phyloP scores from a whole-genome alignment of 768 basidiomycete species.

The Pleurotus ostreatus region DNA sequence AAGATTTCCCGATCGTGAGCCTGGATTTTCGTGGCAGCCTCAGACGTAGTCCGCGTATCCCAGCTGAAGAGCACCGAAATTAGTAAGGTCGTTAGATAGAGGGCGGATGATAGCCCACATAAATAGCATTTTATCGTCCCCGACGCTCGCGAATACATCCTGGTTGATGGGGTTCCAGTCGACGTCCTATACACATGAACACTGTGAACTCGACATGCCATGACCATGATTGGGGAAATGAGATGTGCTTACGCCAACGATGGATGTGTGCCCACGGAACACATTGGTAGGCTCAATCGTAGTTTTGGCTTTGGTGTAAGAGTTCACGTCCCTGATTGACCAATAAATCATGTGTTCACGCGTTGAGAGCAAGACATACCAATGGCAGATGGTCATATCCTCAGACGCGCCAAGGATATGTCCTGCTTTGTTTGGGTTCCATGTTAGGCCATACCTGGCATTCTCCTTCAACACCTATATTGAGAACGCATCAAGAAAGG shows the following conservation, averaged over 20 bases:
- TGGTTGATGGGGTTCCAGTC: slow-evolving; percentile 89
- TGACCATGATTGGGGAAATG: neutral
- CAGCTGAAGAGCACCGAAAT: slow-evolving; percentile 49
- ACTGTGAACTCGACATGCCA: neutral
- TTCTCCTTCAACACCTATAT: neutral
- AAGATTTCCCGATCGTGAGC: slow-evolving; percentile 92
- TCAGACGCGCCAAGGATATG: slow-evolving; percentile 90
- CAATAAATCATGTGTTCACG: slow-evolving; percentile 6
- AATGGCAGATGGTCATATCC: slow-evolving; percentile 94
- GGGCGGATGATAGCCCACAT: slow-evolving; percentile 53
- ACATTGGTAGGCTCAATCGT: slow-evolving; percentile 81
- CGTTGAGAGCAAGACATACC: slow-evolving; percentile 42
- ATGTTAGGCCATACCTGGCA: slow-evolving; percentile 83
- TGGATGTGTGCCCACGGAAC: slow-evolving; percentile 85
- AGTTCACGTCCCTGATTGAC: slow-evolving; percentile 80
- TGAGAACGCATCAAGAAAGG: neutral
- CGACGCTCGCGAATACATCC: slow-evolving; percentile 88
- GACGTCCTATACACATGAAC: slow-evolving; percentile 64
- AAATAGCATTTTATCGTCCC: slow-evolving; percentile 92
- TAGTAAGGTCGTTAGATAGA: slow-evolving; percentile 9
- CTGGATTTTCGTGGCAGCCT: slow-evolving; percentile 68
- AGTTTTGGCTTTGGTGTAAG: slow-evolving; percentile 74
- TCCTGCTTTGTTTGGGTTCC: slow-evolving; percentile 83
- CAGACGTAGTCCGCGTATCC: slow-evolving; percentile 79
- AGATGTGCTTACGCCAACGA: slow-evolving; percentile 73